Conservation (phyloP, 108 stramenopile species). For the Craspedostauros australis region DNA sequence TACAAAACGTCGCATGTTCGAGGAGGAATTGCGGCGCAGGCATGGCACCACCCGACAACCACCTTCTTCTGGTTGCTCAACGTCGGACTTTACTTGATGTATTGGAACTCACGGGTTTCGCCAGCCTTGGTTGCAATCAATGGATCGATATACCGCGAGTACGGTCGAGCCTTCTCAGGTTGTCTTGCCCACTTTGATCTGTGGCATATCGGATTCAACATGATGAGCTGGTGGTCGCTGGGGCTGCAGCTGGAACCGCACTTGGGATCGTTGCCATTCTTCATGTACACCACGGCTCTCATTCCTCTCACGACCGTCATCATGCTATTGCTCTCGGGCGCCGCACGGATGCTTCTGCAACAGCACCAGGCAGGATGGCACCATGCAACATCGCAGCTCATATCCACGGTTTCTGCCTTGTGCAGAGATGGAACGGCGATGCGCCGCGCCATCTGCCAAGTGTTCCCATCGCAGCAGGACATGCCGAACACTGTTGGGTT, state of each 20-base stretch:
- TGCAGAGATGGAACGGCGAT: no score
- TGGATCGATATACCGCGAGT: constrained; percentile 28
- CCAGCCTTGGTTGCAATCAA: constrained; percentile 35
- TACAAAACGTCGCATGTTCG: no score
- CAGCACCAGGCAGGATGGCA: background rate
- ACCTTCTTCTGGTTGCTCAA: constrained; percentile 47
- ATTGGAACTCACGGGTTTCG: constrained; percentile 57
- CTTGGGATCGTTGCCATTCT: constrained; percentile 36
- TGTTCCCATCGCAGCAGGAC: no score
- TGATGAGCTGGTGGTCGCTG: constrained; percentile 56
- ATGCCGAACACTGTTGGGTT: constrained; percentile 74
- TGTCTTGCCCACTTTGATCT: constrained; percentile 78
- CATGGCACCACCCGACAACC: no score
- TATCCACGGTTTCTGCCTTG: no score
- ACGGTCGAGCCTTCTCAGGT: constrained; percentile 55
- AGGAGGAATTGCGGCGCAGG: no score
- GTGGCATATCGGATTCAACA: constrained; percentile 75
- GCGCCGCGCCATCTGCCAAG: no score
- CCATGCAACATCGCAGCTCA: background rate
- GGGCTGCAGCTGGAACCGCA: constrained; percentile 48
- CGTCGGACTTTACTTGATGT: constrained; percentile 44
- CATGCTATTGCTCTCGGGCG: background rate
- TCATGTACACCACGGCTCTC: constrained; percentile 58
- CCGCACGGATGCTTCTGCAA: background rate
- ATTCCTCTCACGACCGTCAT: constrained; percentile 47